Evolutionary conservation across 306 rosid genomes (phyloP).

Genomic region (Hylodesmum podocarpum): DNA sequence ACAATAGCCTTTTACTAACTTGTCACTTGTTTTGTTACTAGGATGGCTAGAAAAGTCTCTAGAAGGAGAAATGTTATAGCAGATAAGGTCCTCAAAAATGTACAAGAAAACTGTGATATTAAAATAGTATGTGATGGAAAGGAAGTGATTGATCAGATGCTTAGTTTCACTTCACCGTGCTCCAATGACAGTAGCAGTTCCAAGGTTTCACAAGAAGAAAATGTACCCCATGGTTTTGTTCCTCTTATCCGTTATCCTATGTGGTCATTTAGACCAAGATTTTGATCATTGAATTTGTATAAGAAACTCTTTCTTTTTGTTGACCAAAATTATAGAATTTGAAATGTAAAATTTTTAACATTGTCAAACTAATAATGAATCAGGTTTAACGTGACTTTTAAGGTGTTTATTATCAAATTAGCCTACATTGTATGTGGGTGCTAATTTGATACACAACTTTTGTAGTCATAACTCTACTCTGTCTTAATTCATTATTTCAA

Average conservation of each 20-base stretch:
- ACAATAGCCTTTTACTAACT: not conserved
- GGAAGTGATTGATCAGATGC: conserved; percentile 33
- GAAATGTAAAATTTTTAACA: too few relatives aligned
- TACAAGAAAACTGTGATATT: conserved; percentile 36
- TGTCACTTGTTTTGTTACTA: not conserved
- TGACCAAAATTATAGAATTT: too few relatives aligned
- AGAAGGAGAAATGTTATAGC: conserved; percentile 18
- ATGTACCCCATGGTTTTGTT: not conserved
- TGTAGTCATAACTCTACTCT: not conserved
- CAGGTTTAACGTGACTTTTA: too few relatives aligned
- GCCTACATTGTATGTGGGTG: too few relatives aligned
- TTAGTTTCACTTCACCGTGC: not conserved
- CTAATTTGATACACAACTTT: not conserved
- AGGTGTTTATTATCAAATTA: too few relatives aligned
- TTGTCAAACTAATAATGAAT: not conserved
- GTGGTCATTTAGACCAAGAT: conserved; percentile 14
- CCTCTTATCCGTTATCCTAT: conserved; percentile 6
- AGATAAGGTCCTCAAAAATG: conserved; percentile 14
- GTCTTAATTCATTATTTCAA: not conserved
- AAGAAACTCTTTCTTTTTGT: not conserved
- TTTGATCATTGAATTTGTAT: not conserved
- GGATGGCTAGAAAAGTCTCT: conserved; percentile 20
- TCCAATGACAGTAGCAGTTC: not conserved
- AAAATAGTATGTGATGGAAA: conserved; percentile 44
- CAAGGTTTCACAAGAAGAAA: not conserved